Base-by-base conservation (phyloP, 768 basidiomycete species). In the Amanita fuliginea region DNA sequence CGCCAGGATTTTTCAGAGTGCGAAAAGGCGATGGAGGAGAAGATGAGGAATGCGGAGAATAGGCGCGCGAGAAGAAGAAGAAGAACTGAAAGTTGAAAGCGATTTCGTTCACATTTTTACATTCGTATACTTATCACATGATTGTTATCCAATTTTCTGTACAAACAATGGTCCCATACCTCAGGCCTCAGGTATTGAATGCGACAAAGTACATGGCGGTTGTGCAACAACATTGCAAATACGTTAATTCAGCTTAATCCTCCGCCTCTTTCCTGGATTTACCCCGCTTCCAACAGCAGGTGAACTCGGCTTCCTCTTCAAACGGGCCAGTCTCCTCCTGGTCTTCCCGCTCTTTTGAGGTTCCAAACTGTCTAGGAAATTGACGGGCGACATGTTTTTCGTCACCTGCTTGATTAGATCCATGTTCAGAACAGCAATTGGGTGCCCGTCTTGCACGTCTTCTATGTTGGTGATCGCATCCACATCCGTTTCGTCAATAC, bases 391-490 rank as follows among this genome's bases (percentile, higher is more conserved):
- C 10, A 69, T 51, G 11, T 59, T 58, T 35, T 48, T 55, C 8
- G 70, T 73, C n/a, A 68, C 48, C n/a, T 64, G 55, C 54, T 73
- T 69, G 24, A 73, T 39, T 11, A 70, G 57, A 1, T 56, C 49
- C 67, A 72, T 70, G 46, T 73, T 66, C n/a, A 73, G 50, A 36
- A 52, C 59, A 2, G 67, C 69, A 35, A 73, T 63, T n/a, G 70
- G 70, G 52, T 73, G 71, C 0, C 65, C 63, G 1, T 51, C 35
- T 44, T 71, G 69, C 1, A 65, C 64, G 51, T 72, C 70, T 53
- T 69, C 67, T n/a, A 62, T 60, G 3, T 64, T 32, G 6, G 21
- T 22, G 6, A 9, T 30, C 32, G 28, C n/a, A 16, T 11, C 5
- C 26, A 6, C 18, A 5, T 34, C 43, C 8, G 16, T 45, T 33